A percentile compares a stretch with the other conserved stretches of the same genome.
Conservation (phyloP, 2,329 filamentous ascomycete genomes). For the Sclerotinia glacialis region DNA sequence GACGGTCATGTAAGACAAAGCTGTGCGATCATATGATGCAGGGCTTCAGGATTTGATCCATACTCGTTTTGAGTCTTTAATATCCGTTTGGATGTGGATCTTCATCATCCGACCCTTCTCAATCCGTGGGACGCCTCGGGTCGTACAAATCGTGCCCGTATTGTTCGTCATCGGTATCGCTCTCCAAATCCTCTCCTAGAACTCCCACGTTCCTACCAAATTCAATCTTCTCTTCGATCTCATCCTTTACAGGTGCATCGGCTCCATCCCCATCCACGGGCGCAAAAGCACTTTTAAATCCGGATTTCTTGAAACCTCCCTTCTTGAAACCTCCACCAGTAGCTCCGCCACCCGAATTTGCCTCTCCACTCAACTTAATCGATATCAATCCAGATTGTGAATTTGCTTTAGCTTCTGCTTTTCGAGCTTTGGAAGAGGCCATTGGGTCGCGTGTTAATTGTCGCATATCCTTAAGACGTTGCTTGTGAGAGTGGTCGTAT, state of each 20-base stretch:
- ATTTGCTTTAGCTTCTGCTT: constrained; percentile 67
- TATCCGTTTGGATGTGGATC: neutral
- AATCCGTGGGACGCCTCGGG: constrained; percentile 59
- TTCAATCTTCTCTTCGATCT: constrained; percentile 30
- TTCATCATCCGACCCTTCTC: constrained; percentile 37
- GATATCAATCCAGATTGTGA: constrained; percentile 58
- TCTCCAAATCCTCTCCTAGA: constrained; percentile 56
- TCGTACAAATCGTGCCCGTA: constrained; percentile 62
- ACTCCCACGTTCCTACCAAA: constrained; percentile 1
- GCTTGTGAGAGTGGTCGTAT: constrained; percentile 94
- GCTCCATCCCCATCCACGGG: constrained; percentile 47
- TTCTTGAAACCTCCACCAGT: constrained; percentile 57
- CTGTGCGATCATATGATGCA: neutral
- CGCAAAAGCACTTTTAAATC: constrained; percentile 75
- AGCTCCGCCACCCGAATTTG: constrained; percentile 33
- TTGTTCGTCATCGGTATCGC: constrained; percentile 43
- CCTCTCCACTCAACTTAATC: constrained; percentile 56
- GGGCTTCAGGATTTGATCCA: neutral
- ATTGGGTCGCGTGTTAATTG: constrained; percentile 72
- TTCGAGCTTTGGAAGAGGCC: constrained; percentile 62
- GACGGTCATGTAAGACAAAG: neutral
- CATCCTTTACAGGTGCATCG: constrained; percentile 43
- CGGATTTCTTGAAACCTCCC: constrained; percentile 75
- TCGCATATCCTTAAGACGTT: constrained; percentile 85
- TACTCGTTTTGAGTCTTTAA: neutral